A percentile compares a stretch with the other conserved stretches of the same genome.
Evolutionary conservation across 331 rosid genomes (phyloP).

Genomic region (Malus hybrid): DNA sequence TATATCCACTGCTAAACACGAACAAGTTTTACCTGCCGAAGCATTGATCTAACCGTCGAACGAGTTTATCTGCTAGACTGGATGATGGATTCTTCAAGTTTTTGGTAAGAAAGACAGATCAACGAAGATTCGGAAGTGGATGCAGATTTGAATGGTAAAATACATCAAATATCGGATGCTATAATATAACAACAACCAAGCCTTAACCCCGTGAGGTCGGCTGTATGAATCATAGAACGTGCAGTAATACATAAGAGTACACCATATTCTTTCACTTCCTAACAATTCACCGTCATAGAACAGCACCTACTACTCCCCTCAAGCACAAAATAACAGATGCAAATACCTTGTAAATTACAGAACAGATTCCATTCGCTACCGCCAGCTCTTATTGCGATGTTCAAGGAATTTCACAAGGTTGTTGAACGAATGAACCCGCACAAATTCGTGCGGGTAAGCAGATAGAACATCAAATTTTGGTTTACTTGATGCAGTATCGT

Average conservation of each 20-base stretch:
- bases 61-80: background rate
- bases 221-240: background rate
- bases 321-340: constrained; percentile 15
- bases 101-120: background rate
- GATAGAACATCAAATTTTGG: constrained; percentile 18
- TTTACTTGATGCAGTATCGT: constrained; percentile 18
- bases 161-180: background rate
- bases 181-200: too few species aligned
- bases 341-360: constrained; percentile 14
- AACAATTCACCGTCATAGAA: constrained; percentile 18
- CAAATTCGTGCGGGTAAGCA: constrained; percentile 17
- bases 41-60: background rate
- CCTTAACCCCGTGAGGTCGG: too few species aligned
- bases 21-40: background rate
- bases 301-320: background rate
- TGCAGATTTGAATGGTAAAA: background rate
- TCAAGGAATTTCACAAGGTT: constrained; percentile 24
- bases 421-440: constrained; percentile 23
- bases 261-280: constrained; percentile 16
- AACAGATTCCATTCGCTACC: constrained; percentile 18
- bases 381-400: constrained; percentile 35
- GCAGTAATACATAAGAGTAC: constrained; percentile 5
- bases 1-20: background rate
- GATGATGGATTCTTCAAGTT: background rate
- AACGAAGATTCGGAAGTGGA: background rate